phyloP scores from a whole-genome alignment of 768 basidiomycete genomes.

The Amanita rubescens region DNA sequence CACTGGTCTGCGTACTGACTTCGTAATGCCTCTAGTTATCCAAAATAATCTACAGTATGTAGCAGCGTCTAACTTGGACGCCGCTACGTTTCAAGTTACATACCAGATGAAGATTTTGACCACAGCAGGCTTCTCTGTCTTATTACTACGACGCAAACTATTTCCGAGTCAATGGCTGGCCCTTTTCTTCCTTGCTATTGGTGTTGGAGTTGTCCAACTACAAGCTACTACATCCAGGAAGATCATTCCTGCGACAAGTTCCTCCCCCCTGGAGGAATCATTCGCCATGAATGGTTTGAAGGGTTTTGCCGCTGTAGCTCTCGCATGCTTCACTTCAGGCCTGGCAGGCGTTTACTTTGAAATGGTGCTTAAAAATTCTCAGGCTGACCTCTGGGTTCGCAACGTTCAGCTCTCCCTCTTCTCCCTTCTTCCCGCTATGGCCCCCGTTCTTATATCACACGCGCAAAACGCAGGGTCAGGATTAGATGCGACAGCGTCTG shows the following conservation, averaged over 20 bases:
- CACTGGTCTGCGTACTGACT: neutral
- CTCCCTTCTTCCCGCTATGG: slow-evolving; percentile 81
- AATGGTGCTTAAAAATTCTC: slow-evolving; percentile 90
- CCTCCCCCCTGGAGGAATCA: slow-evolving; percentile 14
- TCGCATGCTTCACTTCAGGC: slow-evolving; percentile 92
- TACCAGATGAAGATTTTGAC: slow-evolving; percentile 98
- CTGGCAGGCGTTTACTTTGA: slow-evolving; percentile 98
- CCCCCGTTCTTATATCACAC: slow-evolving; percentile 62
- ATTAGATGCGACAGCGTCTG: slow-evolving; percentile 8
- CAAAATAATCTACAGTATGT: slow-evolving; percentile 97
- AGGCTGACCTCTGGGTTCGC: slow-evolving; percentile 89
- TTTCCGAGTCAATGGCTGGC: slow-evolving; percentile 76
- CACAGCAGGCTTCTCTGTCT: slow-evolving; percentile 82
- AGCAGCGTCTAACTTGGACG: slow-evolving; percentile 88
- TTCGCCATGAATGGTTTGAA: slow-evolving; percentile 74
- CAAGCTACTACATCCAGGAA: slow-evolving; percentile 44
- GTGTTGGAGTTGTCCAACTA: slow-evolving; percentile 86
- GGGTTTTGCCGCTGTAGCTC: slow-evolving; percentile 84
- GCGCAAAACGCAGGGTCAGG: slow-evolving; percentile 6
- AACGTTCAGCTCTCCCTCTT: slow-evolving; percentile 95
- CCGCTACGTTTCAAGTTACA: slow-evolving; percentile 93
- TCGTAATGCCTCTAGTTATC: slow-evolving; percentile 43
- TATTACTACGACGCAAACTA: slow-evolving; percentile 72
- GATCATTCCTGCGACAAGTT: neutral
- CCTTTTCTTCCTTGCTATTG: slow-evolving; percentile 76